Evolutionary conservation across 495 filamentous ascomycete genomes (phyloP).

Genomic region (Podospora tetraspora): DNA sequence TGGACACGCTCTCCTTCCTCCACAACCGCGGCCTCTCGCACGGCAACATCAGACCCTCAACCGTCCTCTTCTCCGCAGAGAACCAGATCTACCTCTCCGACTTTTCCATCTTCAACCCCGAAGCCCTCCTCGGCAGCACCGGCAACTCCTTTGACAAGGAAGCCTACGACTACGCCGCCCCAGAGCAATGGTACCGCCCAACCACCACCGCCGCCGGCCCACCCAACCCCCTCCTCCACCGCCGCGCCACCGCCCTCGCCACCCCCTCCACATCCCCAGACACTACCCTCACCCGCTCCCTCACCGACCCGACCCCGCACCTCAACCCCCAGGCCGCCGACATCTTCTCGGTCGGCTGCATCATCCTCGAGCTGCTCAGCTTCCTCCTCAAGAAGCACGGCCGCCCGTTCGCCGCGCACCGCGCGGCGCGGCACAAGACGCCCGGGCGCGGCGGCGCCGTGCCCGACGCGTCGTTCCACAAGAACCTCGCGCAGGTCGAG

Average conservation of each 20-base stretch:
- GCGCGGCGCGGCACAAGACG: constrained; percentile 59
- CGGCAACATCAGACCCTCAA: constrained; percentile 77
- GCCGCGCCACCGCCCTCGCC: constrained; percentile 28
- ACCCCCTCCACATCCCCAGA: constrained; percentile 32
- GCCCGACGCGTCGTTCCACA: constrained; percentile 77
- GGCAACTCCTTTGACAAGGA: constrained; percentile 60
- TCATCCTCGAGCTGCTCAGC: constrained; percentile 65
- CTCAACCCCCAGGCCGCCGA: constrained; percentile 53
- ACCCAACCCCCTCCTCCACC: constrained; percentile 19
- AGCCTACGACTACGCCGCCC: constrained; percentile 80
- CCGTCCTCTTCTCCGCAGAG: constrained; percentile 65
- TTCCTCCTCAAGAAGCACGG: constrained; percentile 68
- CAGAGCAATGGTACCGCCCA: constrained; percentile 65
- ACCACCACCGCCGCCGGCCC: constrained; percentile 27
- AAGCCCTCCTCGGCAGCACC: constrained; percentile 38
- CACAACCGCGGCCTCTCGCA: constrained; percentile 70
- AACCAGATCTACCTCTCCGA: constrained; percentile 72
- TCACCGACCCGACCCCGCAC: constrained; percentile 33
- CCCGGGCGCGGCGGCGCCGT: constrained; percentile 63
- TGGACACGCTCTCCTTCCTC: constrained; percentile 69
- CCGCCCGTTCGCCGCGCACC: constrained; percentile 66
- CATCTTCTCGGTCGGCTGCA: constrained; percentile 70
- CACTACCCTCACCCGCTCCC: constrained; percentile 32
- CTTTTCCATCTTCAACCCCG: constrained; percentile 51
- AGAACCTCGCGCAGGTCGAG: constrained; percentile 68